Evolutionary conservation across 805 yeast genomes (phyloP), one percentile per base, ranked within the genome.

Genomic region (Myxozyma geophila): DNA sequence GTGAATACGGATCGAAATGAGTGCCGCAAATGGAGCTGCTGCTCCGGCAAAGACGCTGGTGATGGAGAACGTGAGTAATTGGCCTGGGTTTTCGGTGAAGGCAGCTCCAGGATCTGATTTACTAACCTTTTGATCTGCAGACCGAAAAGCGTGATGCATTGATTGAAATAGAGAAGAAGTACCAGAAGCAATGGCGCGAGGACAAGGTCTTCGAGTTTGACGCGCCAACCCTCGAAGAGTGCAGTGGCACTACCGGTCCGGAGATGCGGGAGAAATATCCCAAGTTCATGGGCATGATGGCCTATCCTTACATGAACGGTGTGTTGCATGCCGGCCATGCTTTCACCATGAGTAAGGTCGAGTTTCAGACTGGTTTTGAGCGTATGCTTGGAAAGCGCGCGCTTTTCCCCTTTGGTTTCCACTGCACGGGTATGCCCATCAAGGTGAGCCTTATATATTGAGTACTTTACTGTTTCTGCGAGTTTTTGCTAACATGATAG

Each of bases 351-450:
- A 90, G 98, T 58, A 95, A 95, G 79, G 93, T 86, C 58, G 99
- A 95, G 77, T 95, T 88, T 75, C 87, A 92, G 52, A 82, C 89
- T 61, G 98, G 98, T 60, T 95, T 88, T 74, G 97, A 95, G 81
- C 87, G 98, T 79, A 89, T 95, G 93, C 83, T 83, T 74, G 98
- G 98, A 70, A 90, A 88, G 78, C 84, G 89, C 72, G 97, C 97
- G 43, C 80, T 92, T 66, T 95, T 90, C 80, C 98, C 99, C 57
- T 83, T 95, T 62, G 99, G 99, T 55, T 95, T 93, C 88, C 99
- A 95, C 79, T 95, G 99, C 84, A 95, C 99, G 41, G 99, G 99
- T 82, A 89, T 95, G 97, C 98, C 99, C 59, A 95, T 95, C 76
- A 78, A 77, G 73, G 67, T 28, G 28, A 28, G 28, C 5, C 28